Base-by-base conservation (phyloP, 2,329 filamentous ascomycete genomes). In the Ophiocordyceps australis region DNA sequence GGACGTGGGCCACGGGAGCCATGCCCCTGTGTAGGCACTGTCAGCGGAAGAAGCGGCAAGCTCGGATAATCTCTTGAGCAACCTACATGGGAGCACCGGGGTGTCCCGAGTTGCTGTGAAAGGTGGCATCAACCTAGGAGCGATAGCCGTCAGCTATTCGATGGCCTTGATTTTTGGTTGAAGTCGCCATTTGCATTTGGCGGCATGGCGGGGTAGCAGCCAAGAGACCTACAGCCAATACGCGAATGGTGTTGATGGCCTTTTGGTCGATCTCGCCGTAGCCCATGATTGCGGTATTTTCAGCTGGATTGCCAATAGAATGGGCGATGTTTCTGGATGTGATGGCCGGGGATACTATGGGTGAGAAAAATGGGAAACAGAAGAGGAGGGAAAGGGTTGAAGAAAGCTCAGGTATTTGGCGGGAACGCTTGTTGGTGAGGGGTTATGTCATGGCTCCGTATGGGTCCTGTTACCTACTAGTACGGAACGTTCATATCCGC, bases 201-300 rank as follows among this genome's bases (percentile, higher is more conserved):
- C 13, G 23, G 15, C 15, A 12, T 38, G 38, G 43, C 39, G 41
- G 43, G 45, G 42, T 40, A 44, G 35, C 33, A 36, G 36, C 35
- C 29, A 36, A 23, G 37, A 27, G 34, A 75, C 83, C 57, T 76
- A 95, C 89, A 54, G 89, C 85, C 45, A 98, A 72, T 51, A 82
- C 60, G 55, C 89, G 81, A 65, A 98, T 95, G 57, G 86, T 93
- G 76, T 95, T 95, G 64, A 98, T 82, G 50, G 82, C 79, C 59
- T 83, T 71, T 66, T 76, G 64, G 57, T 98, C 89, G 50, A 74
- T 56, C 47, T 95, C 79, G 54, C 68, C 67, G 70, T 79, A 94
- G 55, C 74, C 74, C 86, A 95, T 95, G 55, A 49, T 72, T 55
- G 50, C 57, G 50, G 36, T 46, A 43, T 41, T 44, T 36, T 30